Evolutionary conservation across 2,329 filamentous ascomycete species (phyloP).

Genomic region (Calonectria naviculata): DNA sequence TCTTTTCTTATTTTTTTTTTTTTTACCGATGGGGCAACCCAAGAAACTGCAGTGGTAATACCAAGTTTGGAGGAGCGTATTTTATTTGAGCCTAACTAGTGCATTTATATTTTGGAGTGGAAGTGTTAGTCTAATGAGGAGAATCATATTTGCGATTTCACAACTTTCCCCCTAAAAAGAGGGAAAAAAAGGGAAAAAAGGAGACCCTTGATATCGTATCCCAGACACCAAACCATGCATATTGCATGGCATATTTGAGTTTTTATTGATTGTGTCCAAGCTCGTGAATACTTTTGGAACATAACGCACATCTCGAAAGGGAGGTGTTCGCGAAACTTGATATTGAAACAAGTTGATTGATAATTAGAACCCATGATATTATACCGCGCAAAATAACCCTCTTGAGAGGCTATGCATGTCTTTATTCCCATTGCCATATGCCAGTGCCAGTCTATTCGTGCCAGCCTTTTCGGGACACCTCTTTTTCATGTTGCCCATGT

Average conservation of each 20-base stretch:
- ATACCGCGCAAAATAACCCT: slow-evolving; percentile 17
- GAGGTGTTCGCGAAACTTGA: no score
- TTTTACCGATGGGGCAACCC: background rate
- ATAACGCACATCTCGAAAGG: slow-evolving; percentile 13
- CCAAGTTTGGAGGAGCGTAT: background rate
- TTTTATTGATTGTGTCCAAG: background rate
- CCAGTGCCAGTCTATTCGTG: slow-evolving; percentile 33
- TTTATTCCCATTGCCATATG: slow-evolving; percentile 24
- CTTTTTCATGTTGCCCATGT: slow-evolving; percentile 14
- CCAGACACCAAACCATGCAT: slow-evolving; percentile 5
- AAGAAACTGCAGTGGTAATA: slow-evolving; percentile 5
- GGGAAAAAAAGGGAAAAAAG: background rate
- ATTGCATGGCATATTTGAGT: background rate
- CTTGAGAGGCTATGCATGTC: slow-evolving; percentile 14
- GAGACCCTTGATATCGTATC: background rate
- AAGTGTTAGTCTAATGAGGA: slow-evolving; percentile 12
- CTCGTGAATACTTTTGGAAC: slow-evolving; percentile 8
- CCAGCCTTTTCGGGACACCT: background rate
- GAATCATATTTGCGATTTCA: background rate
- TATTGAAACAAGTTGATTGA: background rate
- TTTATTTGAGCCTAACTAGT: background rate
- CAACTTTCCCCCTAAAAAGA: background rate
- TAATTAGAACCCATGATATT: slow-evolving; percentile 5
- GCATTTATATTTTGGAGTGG: background rate
- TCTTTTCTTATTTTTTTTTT: background rate